Conservation (phyloP, 805 yeast genomes). For the Starmerella potacharoeniae region DNA sequence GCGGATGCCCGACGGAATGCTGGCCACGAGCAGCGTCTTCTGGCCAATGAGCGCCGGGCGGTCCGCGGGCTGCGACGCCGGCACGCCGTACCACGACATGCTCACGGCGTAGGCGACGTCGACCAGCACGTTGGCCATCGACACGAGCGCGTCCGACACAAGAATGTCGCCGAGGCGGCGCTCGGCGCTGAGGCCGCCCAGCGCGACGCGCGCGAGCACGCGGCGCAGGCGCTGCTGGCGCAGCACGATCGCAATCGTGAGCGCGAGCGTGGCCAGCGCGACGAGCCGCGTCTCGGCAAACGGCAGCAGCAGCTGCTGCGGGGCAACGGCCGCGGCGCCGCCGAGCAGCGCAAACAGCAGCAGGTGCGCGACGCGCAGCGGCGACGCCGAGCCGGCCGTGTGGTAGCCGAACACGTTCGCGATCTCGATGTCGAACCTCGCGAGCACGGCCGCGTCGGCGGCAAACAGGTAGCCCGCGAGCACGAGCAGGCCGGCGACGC, state of each 20-base stretch:
- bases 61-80: constrained; percentile 4
- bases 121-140: constrained; percentile 63
- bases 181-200: constrained; percentile 49
- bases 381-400: neutral
- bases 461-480: constrained; percentile 12
- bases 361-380: constrained; percentile 5
- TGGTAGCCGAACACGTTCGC: constrained; percentile 11
- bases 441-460: constrained; percentile 6
- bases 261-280: constrained; percentile 33
- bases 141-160: constrained; percentile 72
- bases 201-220: constrained; percentile 38
- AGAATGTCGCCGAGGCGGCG: constrained; percentile 66
- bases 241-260: constrained; percentile 32
- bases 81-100: constrained; percentile 27
- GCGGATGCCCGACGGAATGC: constrained; percentile 62
- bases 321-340: constrained; percentile 4
- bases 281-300: constrained; percentile 21
- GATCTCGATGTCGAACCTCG: constrained; percentile 4
- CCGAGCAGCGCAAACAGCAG: neutral
- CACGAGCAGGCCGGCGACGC: constrained; percentile 16
- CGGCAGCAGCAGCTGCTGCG: constrained; percentile 6
- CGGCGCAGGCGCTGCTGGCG: constrained; percentile 34
- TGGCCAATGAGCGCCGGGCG: constrained; percentile 10
- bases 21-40: constrained; percentile 26
- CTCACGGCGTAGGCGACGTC: constrained; percentile 56